Evolutionary conservation across 1,284 basidiomycete species (phyloP).

Genomic region (Boletus semigastroideus): DNA sequence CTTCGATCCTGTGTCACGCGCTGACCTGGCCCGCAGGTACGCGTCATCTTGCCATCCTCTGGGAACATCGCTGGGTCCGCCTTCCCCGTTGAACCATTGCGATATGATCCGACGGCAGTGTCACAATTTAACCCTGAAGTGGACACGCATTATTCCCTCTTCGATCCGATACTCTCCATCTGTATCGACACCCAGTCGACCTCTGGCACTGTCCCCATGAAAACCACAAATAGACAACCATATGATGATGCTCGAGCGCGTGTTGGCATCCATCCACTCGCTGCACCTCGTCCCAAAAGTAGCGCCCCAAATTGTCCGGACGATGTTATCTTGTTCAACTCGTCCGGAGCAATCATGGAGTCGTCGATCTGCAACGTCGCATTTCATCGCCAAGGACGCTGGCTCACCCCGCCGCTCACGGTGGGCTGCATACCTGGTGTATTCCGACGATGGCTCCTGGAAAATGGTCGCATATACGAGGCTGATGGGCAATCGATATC

Average conservation of each 20-base stretch:
- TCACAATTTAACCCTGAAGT: conserved; percentile 39
- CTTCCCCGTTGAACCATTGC: conserved; percentile 38
- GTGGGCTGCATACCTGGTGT: conserved; percentile 72
- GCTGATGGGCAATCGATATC: conserved; percentile 42
- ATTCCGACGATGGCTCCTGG: conserved; percentile 62
- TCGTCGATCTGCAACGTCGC: conserved; percentile 70
- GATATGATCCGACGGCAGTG: conserved; percentile 44
- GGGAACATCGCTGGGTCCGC: conserved; percentile 48
- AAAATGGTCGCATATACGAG: conserved; percentile 52
- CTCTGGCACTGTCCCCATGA: conserved; percentile 51
- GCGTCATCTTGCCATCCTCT: conserved; percentile 48
- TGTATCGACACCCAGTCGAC: conserved; percentile 56
- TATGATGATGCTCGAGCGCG: conserved; percentile 64
- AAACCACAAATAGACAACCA: conserved; percentile 60
- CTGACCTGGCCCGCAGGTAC: conserved; percentile 44
- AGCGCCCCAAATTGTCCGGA: conserved; percentile 24
- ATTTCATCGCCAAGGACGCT: conserved; percentile 51
- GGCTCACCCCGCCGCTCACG: conserved; percentile 61
- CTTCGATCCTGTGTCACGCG: not conserved
- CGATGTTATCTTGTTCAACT: conserved; percentile 69
- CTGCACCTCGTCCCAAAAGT: conserved; percentile 9
- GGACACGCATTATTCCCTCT: conserved; percentile 23
- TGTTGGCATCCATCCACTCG: conserved; percentile 41
- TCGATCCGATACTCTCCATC: conserved; percentile 39
- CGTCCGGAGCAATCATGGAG: conserved; percentile 53